A percentile compares a stretch with the other conserved stretches of the same genome.
Conservation (phyloP, 192 early-diverging fungal species). For the Backusella liffmaniae region DNA sequence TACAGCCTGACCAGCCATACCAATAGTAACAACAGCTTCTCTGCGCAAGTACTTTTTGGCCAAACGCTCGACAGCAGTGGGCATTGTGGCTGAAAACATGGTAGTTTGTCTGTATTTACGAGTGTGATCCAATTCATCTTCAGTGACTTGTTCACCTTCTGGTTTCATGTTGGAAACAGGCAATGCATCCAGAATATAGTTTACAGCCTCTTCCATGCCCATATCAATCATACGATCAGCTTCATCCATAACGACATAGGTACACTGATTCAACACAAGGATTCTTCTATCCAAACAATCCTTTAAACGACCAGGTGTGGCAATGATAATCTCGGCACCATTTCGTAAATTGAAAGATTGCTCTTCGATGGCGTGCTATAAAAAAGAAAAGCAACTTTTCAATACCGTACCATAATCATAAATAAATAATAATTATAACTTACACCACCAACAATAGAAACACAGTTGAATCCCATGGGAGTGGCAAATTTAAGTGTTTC, state of each 20-base stretch:
- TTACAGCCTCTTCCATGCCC: conserved; percentile 96
- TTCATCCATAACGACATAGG: conserved; percentile 99
- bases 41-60: conserved; percentile 90
- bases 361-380: conserved; percentile 80
- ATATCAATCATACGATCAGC: conserved; percentile 95
- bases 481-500: conserved; percentile 90
- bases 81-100: conserved; percentile 99
- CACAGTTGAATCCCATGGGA: conserved; percentile 83
- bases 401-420: background rate
- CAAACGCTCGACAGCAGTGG: conserved; percentile 88
- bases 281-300: conserved; percentile 91
- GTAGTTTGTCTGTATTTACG: conserved; percentile 87
- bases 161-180: conserved; percentile 91
- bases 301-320: conserved; percentile 94
- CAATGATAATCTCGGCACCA: conserved; percentile 96
- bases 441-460: conserved; percentile 78
- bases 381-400: conserved; percentile 11
- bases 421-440: background rate
- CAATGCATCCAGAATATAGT: conserved; percentile 91
- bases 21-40: conserved; percentile 95
- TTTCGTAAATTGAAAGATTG: conserved; percentile 88
- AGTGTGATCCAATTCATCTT: conserved; percentile 39
- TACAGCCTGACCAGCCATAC: conserved; percentile 94
- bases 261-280: conserved; percentile 89
- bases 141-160: conserved; percentile 73